Evolutionary conservation across 1,139 yeast species (phyloP), one percentile per base, ranked within the genome.

Genomic region (Scheffersomyces illinoinensis): DNA sequence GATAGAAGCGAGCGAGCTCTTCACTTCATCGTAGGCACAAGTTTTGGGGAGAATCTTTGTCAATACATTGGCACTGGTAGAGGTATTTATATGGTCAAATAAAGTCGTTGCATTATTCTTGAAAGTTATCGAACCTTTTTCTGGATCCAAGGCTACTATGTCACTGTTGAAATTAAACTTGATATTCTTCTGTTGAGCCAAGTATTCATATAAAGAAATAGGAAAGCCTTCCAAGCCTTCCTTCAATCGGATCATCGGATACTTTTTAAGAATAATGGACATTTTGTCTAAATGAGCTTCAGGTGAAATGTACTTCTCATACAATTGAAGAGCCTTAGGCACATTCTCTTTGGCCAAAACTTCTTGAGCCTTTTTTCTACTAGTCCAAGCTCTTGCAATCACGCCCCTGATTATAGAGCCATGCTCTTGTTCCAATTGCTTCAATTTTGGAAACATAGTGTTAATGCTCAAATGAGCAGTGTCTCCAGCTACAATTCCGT

Each of bases 401-500:
- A 75, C 62, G 2, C 76, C 71, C 57, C 78, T 82, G 0, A 85
- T 64, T 3, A 91, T 71, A 1, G 93, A 87, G 0, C 93, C 91
- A 62, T 85, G 76, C 7, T 82, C 72, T n/a, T 75, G 68, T 69
- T 91, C 97, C 57, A 85, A 72, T 23, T 81, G 76, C 55, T 81
- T 84, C 61, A 91, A 68, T 17, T 74, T 64, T 0, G 86, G 85
- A 59, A 88, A 66, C 0, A 89, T 82, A 1, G 90, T 78, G 23
- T 83, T 76, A 0, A 90, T 86, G 73, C 97, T 90, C 53, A 95
- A 75, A 60, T 84, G 78, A 12, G 82, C 69, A 3, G 87, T 81
- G 71, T 93, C 97, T 1, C 97, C 98, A 5, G 97, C 98, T 71
- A 93, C 95, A 1, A 95, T 87, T 0, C 99, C 99, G 68, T 93